These are phyloP conservation scores for Botrytis hyacinthi DNA, from an alignment of 2,329 filamentous ascomycete species.

Conservation along the genomic window DNA sequence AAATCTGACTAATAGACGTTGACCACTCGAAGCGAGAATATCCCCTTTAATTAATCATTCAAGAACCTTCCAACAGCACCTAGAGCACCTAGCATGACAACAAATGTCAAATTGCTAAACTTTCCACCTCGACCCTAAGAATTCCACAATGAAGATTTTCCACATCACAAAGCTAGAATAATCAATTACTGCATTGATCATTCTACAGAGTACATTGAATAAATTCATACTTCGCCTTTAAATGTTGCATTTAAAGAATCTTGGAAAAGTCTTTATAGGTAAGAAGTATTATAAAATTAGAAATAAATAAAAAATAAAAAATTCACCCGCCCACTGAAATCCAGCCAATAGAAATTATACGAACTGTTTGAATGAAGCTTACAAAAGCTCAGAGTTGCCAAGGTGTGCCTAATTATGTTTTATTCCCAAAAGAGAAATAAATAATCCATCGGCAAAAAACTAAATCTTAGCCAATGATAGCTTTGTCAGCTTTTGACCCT, in stretches of 20 bases:
- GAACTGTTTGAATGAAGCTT: background rate
- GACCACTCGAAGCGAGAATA: background rate
- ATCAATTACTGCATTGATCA: fast-evolving
- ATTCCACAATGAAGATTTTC: too few species aligned
- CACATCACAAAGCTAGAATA: background rate
- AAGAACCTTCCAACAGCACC: background rate
- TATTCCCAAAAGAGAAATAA: background rate
- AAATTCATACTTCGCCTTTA: background rate
- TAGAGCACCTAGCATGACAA: background rate
- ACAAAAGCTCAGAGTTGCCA: background rate
- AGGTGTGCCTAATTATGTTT: background rate
- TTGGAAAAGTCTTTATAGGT: background rate
- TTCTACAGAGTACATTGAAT: background rate
- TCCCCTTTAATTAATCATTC: background rate
- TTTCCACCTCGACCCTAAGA: background rate
- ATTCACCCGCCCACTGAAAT: background rate
- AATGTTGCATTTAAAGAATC: background rate
- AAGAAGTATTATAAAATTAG: too few species aligned
- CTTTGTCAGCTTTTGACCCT: background rate
- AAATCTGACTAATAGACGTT: background rate
- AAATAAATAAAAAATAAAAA: background rate
- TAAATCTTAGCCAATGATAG: background rate
- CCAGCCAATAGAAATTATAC: background rate
- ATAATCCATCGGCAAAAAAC: background rate
- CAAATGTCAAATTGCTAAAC: background rate